Percentiles rank a stretch among this genome's conserved stretches.
Conservation (phyloP, 192 early-diverging fungal genomes). For the Coemansia sp. region DNA sequence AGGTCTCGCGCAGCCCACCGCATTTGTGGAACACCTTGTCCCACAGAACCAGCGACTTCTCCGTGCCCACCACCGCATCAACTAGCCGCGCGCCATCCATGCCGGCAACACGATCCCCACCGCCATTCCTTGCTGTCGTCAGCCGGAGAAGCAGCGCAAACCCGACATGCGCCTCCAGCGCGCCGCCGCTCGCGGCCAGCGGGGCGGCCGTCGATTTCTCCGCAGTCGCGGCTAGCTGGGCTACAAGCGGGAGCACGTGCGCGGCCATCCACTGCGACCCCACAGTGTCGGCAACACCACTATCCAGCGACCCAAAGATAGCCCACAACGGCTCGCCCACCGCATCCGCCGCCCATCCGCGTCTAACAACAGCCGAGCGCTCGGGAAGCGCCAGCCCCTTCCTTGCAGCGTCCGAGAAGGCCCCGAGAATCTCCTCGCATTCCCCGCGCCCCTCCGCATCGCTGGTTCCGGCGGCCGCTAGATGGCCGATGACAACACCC, state of each 20-base stretch:
- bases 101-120: slow-evolving; percentile 11
- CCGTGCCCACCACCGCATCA: slow-evolving; percentile 45
- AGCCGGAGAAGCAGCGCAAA: slow-evolving; percentile 56
- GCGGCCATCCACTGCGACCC: slow-evolving; percentile 17
- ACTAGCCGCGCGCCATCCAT: slow-evolving; percentile 22
- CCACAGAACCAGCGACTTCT: slow-evolving; percentile 77
- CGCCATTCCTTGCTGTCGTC: not conserved
- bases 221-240: slow-evolving; percentile 53
- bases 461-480: slow-evolving; percentile 1
- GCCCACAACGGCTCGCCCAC: slow-evolving; percentile 61
- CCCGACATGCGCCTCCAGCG: slow-evolving; percentile 66
- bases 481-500: slow-evolving; percentile 45
- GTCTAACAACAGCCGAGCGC: slow-evolving; percentile 61
- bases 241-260: slow-evolving; percentile 46
- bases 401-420: slow-evolving; percentile 51
- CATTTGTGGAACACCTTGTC: slow-evolving; percentile 83
- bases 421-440: slow-evolving; percentile 42
- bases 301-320: not conserved
- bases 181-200: slow-evolving; percentile 58
- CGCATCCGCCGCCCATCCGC: slow-evolving; percentile 63
- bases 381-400: slow-evolving; percentile 61
- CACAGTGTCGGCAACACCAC: not conserved
- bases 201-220: slow-evolving; percentile 64
- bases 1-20: slow-evolving; percentile 60
- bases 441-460: slow-evolving; percentile 12